A percentile compares a stretch with the other conserved stretches of the same genome.
phyloP scores from a whole-genome alignment of 257 asterid species.

The Vinca minor region DNA sequence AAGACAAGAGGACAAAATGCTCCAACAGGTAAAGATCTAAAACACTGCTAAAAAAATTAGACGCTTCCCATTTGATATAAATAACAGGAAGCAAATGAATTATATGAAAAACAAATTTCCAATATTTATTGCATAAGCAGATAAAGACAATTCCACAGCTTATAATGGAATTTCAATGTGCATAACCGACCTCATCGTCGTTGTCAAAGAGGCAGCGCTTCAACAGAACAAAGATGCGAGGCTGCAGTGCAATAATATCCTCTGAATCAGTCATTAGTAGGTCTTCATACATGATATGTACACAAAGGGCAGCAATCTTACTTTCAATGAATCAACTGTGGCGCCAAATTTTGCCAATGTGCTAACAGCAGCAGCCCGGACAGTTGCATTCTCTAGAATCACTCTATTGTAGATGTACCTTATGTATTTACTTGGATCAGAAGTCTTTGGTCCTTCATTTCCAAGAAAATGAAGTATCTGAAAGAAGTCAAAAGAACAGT shows the following conservation, averaged over 20 bases:
- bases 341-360: constrained; percentile 93
- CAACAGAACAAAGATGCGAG: constrained; percentile 69
- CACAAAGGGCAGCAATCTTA: constrained; percentile 23
- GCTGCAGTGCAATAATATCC: constrained; percentile 48
- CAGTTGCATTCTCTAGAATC: constrained; percentile 90
- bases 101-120: not conserved
- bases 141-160: not conserved
- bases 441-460: constrained; percentile 90
- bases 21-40: not conserved
- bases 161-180: not conserved
- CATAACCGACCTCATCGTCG: constrained; percentile 78
- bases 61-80: not conserved
- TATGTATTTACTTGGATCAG: constrained; percentile 88
- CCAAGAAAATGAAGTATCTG: constrained; percentile 95
- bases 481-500: constrained; percentile 13
- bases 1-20: not conserved
- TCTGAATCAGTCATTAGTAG: constrained; percentile 16
- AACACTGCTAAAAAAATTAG: not conserved
- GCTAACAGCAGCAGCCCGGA: constrained; percentile 92
- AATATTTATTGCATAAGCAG: not conserved
- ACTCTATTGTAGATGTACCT: constrained; percentile 84
- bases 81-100: not conserved
- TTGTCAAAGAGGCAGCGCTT: constrained; percentile 83
- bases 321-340: constrained; percentile 75
- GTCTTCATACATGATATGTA: constrained; percentile 2